Evolutionary conservation across 495 filamentous ascomycete species (phyloP).

Genomic region (Terfezia claveryi): DNA sequence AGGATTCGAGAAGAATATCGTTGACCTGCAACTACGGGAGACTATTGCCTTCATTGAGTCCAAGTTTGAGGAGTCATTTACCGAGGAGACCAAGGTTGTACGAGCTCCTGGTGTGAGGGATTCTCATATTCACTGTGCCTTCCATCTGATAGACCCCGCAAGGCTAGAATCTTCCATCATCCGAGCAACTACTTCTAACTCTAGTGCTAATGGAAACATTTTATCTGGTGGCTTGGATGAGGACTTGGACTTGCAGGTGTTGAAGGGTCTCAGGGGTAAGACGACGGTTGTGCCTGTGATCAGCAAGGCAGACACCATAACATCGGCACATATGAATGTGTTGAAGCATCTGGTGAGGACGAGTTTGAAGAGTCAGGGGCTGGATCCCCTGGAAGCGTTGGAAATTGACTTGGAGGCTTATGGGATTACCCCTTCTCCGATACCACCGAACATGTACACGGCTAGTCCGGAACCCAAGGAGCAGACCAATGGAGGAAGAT

Average conservation of each 20-base stretch:
- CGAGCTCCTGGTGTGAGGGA: constrained; percentile 81
- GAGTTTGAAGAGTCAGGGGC: constrained; percentile 60
- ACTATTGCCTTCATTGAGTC: constrained; percentile 83
- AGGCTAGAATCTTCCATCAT: constrained; percentile 59
- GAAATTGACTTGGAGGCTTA: constrained; percentile 54
- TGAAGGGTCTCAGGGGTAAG: constrained; percentile 76
- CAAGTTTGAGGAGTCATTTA: constrained; percentile 95
- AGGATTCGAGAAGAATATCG: constrained; percentile 78
- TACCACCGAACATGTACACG: not conserved
- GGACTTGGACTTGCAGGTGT: constrained; percentile 72
- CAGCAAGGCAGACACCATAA: constrained; percentile 92
- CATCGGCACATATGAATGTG: constrained; percentile 74
- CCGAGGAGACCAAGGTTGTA: constrained; percentile 92
- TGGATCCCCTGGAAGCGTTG: constrained; percentile 75
- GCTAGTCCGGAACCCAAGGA: not conserved
- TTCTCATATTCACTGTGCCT: constrained; percentile 92
- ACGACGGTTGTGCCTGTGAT: constrained; percentile 92
- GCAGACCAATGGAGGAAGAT: constrained; percentile 2
- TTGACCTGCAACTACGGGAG: constrained; percentile 79
- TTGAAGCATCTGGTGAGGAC: constrained; percentile 80
- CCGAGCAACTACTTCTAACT: constrained; percentile 34
- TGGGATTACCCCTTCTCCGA: constrained; percentile 6
- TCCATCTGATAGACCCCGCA: constrained; percentile 73
- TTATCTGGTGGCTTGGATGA: constrained; percentile 55
- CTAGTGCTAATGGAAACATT: constrained; percentile 24